Conservation (phyloP, 805 yeast genomes). For the Dipodascopsis uninucleata region DNA sequence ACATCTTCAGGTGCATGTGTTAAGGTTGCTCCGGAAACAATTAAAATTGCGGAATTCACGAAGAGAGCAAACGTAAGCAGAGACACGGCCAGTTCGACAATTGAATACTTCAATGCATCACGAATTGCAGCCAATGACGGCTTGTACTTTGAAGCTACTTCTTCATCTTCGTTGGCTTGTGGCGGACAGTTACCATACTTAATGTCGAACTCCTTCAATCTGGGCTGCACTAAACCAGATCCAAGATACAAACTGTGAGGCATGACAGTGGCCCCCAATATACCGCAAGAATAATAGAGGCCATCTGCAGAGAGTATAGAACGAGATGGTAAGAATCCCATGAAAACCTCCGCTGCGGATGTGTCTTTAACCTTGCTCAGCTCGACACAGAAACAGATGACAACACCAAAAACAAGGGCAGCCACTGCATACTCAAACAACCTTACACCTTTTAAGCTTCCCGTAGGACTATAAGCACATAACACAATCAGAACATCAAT, state of each 20-base stretch:
- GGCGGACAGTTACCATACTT: conserved; percentile 64
- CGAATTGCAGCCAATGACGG: conserved; percentile 73
- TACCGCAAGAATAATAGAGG: conserved; percentile 73
- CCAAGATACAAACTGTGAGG: conserved; percentile 89
- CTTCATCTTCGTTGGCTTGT: conserved; percentile 36
- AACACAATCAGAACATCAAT: conserved; percentile 81
- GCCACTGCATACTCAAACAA: conserved; percentile 81
- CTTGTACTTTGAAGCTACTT: conserved; percentile 47
- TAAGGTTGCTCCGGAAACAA: conserved; percentile 77
- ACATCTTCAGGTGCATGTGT: conserved; percentile 62
- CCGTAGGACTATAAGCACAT: conserved; percentile 83
- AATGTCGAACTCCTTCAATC: conserved; percentile 74
- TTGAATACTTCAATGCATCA: conserved; percentile 68
- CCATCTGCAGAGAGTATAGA: conserved; percentile 59
- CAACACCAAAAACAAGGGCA: conserved; percentile 71
- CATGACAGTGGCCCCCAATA: conserved; percentile 93
- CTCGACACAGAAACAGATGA: conserved; percentile 78
- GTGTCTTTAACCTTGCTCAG: conserved; percentile 58
- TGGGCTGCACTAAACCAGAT: conserved; percentile 81
- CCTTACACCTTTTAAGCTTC: conserved; percentile 72
- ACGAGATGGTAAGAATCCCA: conserved; percentile 60
- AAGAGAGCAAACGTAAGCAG: conserved; percentile 78
- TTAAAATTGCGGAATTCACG: conserved; percentile 77
- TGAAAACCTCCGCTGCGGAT: conserved; percentile 54
- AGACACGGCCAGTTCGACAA: conserved; percentile 65